These are phyloP conservation scores for Letharia lupina DNA, from an alignment of 495 filamentous ascomycete species.

Conservation along the genomic window DNA sequence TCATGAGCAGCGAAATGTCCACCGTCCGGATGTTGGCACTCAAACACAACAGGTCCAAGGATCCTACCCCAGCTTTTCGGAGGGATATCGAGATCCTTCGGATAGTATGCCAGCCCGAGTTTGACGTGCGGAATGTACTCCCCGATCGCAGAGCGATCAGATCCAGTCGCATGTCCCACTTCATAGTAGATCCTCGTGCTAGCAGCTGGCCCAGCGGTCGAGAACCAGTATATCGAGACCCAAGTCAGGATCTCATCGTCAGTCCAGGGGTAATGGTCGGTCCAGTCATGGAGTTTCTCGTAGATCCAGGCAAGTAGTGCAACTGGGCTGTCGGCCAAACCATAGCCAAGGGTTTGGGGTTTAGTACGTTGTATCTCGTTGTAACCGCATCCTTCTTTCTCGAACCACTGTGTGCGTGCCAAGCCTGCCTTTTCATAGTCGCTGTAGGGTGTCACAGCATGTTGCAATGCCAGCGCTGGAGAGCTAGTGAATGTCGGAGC, in stretches of 20 bases:
- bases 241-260: constrained; percentile 61
- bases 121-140: constrained; percentile 39
- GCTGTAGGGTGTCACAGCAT: constrained; percentile 34
- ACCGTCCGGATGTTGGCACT: constrained; percentile 43
- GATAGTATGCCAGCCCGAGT: constrained; percentile 46
- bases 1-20: constrained; percentile 61
- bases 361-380: constrained; percentile 50
- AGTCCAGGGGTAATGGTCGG: constrained; percentile 57
- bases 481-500: constrained; percentile 32
- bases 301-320: constrained; percentile 59
- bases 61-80: constrained; percentile 44
- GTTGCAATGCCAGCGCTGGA: constrained; percentile 39
- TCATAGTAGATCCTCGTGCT: constrained; percentile 56
- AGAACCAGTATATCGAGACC: constrained; percentile 56
- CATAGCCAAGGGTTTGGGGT: constrained; percentile 54
- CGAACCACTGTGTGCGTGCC: constrained; percentile 45
- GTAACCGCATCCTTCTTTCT: constrained; percentile 47
- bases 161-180: background rate
- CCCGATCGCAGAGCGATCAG: constrained; percentile 12
- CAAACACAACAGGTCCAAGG: constrained; percentile 47
- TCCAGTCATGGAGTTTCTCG: constrained; percentile 64
- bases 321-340: constrained; percentile 51
- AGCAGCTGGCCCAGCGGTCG: constrained; percentile 47
- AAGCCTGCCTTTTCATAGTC: constrained; percentile 35
- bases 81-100: constrained; percentile 41